Conservation (phyloP, 371 early-diverging fungal species). For the Mortierella sp. region DNA sequence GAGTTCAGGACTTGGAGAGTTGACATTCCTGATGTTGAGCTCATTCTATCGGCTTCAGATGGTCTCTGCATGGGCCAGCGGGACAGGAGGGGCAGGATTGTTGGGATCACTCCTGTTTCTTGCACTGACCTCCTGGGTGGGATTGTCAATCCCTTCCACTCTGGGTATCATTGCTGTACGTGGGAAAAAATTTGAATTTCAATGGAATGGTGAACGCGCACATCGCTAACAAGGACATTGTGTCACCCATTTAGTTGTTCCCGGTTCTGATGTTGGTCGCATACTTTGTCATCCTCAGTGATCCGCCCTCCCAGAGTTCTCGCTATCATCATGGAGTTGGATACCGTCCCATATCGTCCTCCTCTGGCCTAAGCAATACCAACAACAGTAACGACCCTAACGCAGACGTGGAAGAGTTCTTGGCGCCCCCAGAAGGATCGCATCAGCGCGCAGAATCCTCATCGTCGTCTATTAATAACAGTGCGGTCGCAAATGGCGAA, state of each 20-base stretch:
- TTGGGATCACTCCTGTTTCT: conserved; percentile 56
- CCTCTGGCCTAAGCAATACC: conserved; percentile 1
- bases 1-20: conserved; percentile 60
- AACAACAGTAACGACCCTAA: background rate
- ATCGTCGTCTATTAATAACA: background rate
- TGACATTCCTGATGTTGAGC: conserved; percentile 59
- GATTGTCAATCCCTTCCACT: conserved; percentile 39
- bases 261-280: conserved; percentile 32
- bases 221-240: background rate
- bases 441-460: background rate
- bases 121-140: conserved; percentile 57
- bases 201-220: background rate
- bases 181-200: background rate
- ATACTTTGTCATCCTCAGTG: conserved; percentile 37
- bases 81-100: conserved; percentile 63
- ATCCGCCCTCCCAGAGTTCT: conserved; percentile 8
- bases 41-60: conserved; percentile 54
- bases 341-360: conserved; percentile 18
- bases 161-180: conserved; percentile 47
- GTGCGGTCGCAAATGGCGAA: background rate
- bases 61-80: conserved; percentile 57
- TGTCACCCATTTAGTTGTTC: conserved; percentile 21
- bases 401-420: conserved; percentile 7
- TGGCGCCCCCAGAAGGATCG: conserved; percentile 1
- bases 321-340: conserved; percentile 16